phyloP scores from a whole-genome alignment of 192 early-diverging fungal genomes.

The Mortierella claussenii region DNA sequence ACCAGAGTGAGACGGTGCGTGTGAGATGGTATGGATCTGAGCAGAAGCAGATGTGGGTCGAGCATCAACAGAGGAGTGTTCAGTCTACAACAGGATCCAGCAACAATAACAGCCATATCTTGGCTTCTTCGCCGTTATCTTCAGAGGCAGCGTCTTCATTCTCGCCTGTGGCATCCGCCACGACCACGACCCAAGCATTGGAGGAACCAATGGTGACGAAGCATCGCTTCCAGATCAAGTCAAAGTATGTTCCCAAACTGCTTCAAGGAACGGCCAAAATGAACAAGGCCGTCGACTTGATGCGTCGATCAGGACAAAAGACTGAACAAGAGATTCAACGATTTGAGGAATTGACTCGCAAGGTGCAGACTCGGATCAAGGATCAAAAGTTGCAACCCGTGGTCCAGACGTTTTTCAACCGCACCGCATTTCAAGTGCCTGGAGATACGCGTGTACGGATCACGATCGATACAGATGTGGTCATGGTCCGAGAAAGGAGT shows the following conservation, averaged over 20 bases:
- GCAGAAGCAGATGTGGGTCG: constrained; percentile 83
- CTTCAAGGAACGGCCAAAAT: constrained; percentile 33
- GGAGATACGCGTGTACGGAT: constrained; percentile 60
- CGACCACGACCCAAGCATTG: background rate
- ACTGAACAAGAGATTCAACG: constrained; percentile 33
- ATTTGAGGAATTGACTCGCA: constrained; percentile 32
- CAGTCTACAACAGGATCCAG: background rate
- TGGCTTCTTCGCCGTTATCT: too few relatives aligned
- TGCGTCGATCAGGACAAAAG: constrained; percentile 41
- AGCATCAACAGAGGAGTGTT: constrained; percentile 83
- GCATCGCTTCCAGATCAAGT: constrained; percentile 52
- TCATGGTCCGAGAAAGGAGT: constrained; percentile 55
- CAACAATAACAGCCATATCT: too few relatives aligned
- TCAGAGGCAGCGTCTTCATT: background rate
- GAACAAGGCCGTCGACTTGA: constrained; percentile 21
- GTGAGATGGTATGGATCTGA: constrained; percentile 90
- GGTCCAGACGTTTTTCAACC: constrained; percentile 55
- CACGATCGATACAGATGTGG: constrained; percentile 58
- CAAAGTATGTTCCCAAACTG: constrained; percentile 43
- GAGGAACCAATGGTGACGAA: constrained; percentile 21
- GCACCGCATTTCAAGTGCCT: constrained; percentile 61
- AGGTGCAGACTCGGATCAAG: constrained; percentile 38
- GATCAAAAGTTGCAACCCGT: constrained; percentile 29
- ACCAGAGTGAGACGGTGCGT: constrained; percentile 84
- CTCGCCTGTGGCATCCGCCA: constrained; percentile 5